Conservation (phyloP, 768 basidiomycete genomes). For the Multifurca ochricompacta region DNA sequence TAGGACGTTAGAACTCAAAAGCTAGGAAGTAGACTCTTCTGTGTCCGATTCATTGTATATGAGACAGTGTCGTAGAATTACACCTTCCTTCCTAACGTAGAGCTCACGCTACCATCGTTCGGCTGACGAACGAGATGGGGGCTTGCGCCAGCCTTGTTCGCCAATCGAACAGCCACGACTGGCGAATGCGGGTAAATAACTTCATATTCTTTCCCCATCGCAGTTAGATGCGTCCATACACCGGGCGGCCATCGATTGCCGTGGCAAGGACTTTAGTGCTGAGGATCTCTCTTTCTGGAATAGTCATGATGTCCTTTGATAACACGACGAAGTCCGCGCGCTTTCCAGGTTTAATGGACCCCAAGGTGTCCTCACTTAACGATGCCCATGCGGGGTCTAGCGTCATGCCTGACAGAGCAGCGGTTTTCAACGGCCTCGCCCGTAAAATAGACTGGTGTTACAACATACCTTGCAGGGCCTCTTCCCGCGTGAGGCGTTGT, state of each 20-base stretch:
- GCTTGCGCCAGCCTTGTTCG: conserved; percentile 9
- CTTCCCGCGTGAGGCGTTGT: conserved; percentile 63
- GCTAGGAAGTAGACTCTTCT: not conserved
- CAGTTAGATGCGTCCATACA: conserved; percentile 35
- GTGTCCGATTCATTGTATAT: not conserved
- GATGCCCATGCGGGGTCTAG: conserved; percentile 83
- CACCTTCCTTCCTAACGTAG: not conserved
- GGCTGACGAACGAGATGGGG: not conserved
- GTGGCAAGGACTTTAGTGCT: conserved; percentile 63
- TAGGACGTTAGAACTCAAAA: not conserved
- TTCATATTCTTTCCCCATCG: conserved; percentile 1
- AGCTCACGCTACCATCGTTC: not conserved
- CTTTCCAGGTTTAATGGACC: conserved; percentile 74
- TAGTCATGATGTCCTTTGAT: conserved; percentile 71
- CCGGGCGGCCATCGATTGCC: conserved; percentile 62
- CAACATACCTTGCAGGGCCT: conserved; percentile 63
- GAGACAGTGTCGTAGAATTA: not conserved
- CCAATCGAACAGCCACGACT: not conserved
- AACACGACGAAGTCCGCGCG: conserved; percentile 82
- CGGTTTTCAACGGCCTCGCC: not conserved
- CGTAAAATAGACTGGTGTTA: not conserved
- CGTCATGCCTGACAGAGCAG: conserved; percentile 58
- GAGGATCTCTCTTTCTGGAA: conserved; percentile 53
- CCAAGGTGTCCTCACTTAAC: conserved; percentile 63
- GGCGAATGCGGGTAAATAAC: not conserved